Base-by-base conservation (phyloP, 2,329 filamentous ascomycete species). In the Nigrograna mackinnonii region DNA sequence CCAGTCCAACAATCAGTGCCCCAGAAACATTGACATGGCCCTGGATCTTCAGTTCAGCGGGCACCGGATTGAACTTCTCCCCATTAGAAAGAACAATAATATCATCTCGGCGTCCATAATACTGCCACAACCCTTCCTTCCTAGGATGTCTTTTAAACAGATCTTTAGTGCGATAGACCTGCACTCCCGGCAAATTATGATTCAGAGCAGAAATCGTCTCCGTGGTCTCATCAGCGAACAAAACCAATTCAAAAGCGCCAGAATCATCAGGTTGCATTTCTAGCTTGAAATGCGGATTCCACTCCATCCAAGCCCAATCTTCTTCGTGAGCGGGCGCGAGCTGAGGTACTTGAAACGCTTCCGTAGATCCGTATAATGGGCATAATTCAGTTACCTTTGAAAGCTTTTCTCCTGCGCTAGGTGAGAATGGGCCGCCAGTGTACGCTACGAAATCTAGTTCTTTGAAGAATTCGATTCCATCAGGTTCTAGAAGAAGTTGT, bases 31-130 rank as follows among this genome's bases (percentile, higher is more conserved):
- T 5, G 9, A 37, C 22, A 28, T 56, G 39, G 12, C 39, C 36
- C 16, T 47, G 42, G 2, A 66, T 31, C 1, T 37, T 20, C 6
- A 45, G 35, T 26, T 66, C 59, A 11, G 53, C 40, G 4, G 40
- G 7, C 4, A 54, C 46, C 20, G 61, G 62, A 12, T 48, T 50
- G 20, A 64, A 50, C 22, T 65, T 66, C 41, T 64, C 62, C 5
- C 62, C 62, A 17, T 58, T 65, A 11, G 49, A 49, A 2, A 66
- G 47, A 4, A 66, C 59, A 9, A 66, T 50, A 0, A 64, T 35
- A 36, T 72, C 70, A 16, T 62, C 59, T 22, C 56, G 58, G 5
- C 71, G 53, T 0, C 69, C 69, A 6, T 32, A 39, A 26, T 54
- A 58, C 14, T 50, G 49, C 55, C 55, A 57, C 1, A 55, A 30